These are phyloP conservation scores for Alternaria tenuissima DNA, from an alignment of 2,329 filamentous ascomycete genomes.

Conservation along the genomic window DNA sequence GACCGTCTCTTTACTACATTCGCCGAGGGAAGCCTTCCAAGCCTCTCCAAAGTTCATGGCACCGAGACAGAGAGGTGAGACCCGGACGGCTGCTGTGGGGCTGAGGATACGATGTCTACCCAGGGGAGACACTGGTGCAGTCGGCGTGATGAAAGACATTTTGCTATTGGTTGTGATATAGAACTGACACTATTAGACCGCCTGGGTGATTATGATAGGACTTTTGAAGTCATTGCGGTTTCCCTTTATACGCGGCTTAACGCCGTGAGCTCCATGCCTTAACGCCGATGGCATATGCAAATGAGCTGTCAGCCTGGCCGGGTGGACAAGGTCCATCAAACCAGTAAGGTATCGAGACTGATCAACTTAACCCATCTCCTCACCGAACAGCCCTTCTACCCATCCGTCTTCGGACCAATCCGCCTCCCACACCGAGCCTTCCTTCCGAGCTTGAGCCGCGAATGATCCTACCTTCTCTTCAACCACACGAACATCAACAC, in stretches of 20 bases:
- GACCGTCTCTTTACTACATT: constrained; percentile 69
- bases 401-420: not conserved
- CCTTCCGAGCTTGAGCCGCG: not conserved
- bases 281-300: not conserved
- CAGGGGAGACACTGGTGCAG: constrained; percentile 58
- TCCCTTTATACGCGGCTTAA: not conserved
- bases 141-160: constrained; percentile 16
- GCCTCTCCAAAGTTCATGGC: constrained; percentile 70
- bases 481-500: not conserved
- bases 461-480: not conserved
- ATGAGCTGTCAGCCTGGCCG: too few relatives aligned
- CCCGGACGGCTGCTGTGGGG: constrained; percentile 68
- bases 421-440: not conserved
- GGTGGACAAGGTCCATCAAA: too few relatives aligned
- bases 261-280: not conserved
- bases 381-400: not conserved
- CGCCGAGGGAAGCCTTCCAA: constrained; percentile 68
- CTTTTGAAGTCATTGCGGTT: not conserved
- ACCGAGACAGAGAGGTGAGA: constrained; percentile 61
- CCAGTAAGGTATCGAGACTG: too few relatives aligned
- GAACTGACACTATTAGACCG: not conserved
- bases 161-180: not conserved
- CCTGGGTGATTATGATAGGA: not conserved
- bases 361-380: too few relatives aligned
- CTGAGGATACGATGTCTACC: constrained; percentile 72